A percentile compares a stretch with the other conserved stretches of the same genome.
phyloP scores from a whole-genome alignment of 805 yeast genomes.

The Kuraishia piskuri region DNA sequence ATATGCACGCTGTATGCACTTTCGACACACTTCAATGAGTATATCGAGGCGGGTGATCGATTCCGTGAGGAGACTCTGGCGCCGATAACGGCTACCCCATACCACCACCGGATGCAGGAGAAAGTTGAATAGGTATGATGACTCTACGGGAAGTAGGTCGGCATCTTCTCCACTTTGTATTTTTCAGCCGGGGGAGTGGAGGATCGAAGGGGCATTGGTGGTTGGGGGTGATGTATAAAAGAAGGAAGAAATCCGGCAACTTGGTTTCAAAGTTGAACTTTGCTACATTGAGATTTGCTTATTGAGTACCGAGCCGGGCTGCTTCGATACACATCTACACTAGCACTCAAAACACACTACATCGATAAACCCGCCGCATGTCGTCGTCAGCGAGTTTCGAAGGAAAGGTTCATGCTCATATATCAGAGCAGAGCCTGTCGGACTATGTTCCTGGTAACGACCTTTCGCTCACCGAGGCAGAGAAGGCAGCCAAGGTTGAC shows the following conservation, averaged over 20 bases:
- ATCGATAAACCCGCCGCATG: too few relatives aligned
- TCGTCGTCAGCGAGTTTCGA: neutral
- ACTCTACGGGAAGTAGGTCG: neutral
- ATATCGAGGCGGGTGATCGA: neutral
- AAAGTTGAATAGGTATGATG: neutral
- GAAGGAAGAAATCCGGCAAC: neutral
- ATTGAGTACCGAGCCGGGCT: too few relatives aligned
- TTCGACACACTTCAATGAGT: neutral
- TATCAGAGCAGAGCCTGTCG: neutral
- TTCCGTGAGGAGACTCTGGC: neutral
- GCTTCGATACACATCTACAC: too few relatives aligned
- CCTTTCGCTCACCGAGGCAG: constrained; percentile 12
- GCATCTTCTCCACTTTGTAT: neutral
- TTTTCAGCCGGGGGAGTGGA: neutral
- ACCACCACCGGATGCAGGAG: neutral
- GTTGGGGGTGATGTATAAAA: neutral
- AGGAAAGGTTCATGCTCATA: neutral
- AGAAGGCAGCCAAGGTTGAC: constrained; percentile 19
- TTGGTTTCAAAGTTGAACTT: too few relatives aligned
- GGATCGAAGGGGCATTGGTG: neutral
- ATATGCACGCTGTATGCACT: neutral
- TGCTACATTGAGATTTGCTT: too few relatives aligned
- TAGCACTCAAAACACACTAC: too few relatives aligned
- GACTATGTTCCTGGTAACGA: constrained; percentile 1
- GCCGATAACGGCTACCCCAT: neutral